A percentile compares a stretch with the other conserved stretches of the same genome.
Evolutionary conservation across 1,139 yeast genomes (phyloP).

Genomic region (Pneumocystis canis): DNA sequence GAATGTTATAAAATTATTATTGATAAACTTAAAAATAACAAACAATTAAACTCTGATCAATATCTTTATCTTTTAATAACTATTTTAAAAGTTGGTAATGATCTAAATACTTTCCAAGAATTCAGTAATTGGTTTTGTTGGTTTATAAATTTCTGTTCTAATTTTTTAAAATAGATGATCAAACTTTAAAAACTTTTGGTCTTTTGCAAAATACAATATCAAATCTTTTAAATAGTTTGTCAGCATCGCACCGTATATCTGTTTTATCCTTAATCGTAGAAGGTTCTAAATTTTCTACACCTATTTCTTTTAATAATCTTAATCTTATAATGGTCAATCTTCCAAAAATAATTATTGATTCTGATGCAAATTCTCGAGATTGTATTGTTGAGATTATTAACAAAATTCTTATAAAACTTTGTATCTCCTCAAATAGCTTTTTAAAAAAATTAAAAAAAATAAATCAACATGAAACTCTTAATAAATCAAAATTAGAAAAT

Average conservation of each 20-base stretch:
- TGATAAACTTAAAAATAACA: not conserved
- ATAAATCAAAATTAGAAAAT: not conserved
- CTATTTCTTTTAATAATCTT: not conserved
- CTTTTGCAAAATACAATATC: conserved; percentile 1
- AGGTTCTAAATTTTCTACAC: conserved; percentile 4
- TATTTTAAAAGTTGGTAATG: not conserved
- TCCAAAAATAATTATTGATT: conserved; percentile 6
- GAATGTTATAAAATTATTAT: not conserved
- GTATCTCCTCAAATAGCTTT: conserved; percentile 2
- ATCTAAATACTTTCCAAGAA: not conserved
- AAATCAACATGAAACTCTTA: not conserved
- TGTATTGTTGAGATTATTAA: conserved; percentile 5
- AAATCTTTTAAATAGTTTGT: conserved; percentile 2
- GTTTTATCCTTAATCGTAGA: conserved; percentile 3
- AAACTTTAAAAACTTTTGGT: not conserved
- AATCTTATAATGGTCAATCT: conserved; percentile 1
- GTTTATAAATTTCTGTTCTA: not conserved
- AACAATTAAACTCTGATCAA: not conserved
- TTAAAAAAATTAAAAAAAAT: conserved; percentile 2
- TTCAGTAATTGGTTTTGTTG: not conserved
- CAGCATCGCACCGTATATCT: conserved; percentile 3
- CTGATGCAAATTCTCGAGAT: conserved; percentile 6
- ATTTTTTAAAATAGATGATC: not conserved
- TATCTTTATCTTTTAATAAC: not conserved
- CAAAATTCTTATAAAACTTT: conserved; percentile 6